phyloP scores from a whole-genome alignment of 495 filamentous ascomycete species.

The Pyrenula aspistea region DNA sequence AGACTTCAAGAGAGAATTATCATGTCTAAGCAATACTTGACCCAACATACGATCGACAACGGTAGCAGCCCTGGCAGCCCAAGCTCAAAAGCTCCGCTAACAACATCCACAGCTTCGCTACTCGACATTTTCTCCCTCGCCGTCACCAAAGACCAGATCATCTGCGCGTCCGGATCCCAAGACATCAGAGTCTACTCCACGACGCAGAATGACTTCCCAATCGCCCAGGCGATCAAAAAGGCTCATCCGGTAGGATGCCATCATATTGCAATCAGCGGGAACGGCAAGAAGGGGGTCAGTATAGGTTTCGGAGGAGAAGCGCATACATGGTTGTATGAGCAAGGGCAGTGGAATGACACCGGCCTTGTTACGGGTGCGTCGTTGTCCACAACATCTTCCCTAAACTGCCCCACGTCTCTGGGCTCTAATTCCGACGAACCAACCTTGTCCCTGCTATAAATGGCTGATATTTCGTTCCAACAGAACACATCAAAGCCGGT shows the following conservation, averaged over 20 bases:
- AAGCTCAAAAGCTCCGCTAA: too few relatives aligned
- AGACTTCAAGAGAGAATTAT: too few relatives aligned
- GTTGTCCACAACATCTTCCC: too few relatives aligned
- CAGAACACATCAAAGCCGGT: slow-evolving; percentile 33
- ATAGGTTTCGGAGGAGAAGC: slow-evolving; percentile 81
- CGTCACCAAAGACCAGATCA: slow-evolving; percentile 58
- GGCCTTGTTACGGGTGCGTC: slow-evolving; percentile 30
- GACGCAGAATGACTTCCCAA: slow-evolving; percentile 52
- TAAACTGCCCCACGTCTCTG: background rate
- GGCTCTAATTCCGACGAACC: background rate
- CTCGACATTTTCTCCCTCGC: slow-evolving; percentile 86
- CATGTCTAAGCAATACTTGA: slow-evolving; percentile 92
- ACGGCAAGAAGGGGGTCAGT: slow-evolving; percentile 61
- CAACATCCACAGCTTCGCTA: slow-evolving; percentile 66
- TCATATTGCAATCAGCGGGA: slow-evolving; percentile 60
- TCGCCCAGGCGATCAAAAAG: slow-evolving; percentile 59
- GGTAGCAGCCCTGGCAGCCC: slow-evolving; percentile 38
- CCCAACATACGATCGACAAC: slow-evolving; percentile 77
- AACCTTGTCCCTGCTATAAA: slow-evolving; percentile 3
- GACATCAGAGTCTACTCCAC: slow-evolving; percentile 67
- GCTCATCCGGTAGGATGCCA: slow-evolving; percentile 84
- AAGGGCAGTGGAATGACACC: slow-evolving; percentile 41
- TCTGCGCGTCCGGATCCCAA: slow-evolving; percentile 77
- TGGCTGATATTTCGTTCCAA: slow-evolving; percentile 11
- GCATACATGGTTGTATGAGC: slow-evolving; percentile 59